These are phyloP conservation scores for Simplicillium sp. DNA, from an alignment of 2,329 filamentous ascomycete species.

Conservation along the genomic window DNA sequence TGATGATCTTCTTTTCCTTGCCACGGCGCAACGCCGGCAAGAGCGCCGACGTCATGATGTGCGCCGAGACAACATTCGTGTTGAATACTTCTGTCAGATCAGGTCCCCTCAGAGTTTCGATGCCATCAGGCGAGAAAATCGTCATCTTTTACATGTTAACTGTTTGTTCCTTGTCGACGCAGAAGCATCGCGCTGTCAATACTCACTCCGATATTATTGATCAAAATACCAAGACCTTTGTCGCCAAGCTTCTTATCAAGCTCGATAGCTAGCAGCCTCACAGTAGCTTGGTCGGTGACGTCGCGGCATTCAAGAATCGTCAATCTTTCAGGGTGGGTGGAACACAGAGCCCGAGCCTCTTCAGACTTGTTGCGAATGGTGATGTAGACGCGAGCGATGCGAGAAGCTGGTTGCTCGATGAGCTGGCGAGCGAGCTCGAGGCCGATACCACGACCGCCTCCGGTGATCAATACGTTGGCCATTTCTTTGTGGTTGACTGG, in stretches of 20 bases:
- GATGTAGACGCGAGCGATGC: neutral
- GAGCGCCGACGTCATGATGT: neutral
- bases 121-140: neutral
- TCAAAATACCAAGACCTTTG: neutral
- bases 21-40: neutral
- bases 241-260: neutral
- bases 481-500: too few species aligned
- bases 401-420: neutral
- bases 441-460: neutral
- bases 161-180: neutral
- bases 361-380: neutral
- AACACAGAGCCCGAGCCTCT: neutral
- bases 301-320: neutral
- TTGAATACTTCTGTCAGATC: neutral
- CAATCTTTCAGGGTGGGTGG: neutral
- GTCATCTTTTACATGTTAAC: neutral
- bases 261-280: neutral
- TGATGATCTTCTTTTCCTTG: neutral
- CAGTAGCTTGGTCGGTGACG: neutral
- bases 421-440: neutral
- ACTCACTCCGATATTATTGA: neutral
- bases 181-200: too few species aligned
- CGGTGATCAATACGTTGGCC: conserved; percentile 7
- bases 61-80: neutral
- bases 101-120: neutral